These are phyloP conservation scores for Boletus edulis DNA, from an alignment of 768 basidiomycete genomes.

Conservation along the genomic window DNA sequence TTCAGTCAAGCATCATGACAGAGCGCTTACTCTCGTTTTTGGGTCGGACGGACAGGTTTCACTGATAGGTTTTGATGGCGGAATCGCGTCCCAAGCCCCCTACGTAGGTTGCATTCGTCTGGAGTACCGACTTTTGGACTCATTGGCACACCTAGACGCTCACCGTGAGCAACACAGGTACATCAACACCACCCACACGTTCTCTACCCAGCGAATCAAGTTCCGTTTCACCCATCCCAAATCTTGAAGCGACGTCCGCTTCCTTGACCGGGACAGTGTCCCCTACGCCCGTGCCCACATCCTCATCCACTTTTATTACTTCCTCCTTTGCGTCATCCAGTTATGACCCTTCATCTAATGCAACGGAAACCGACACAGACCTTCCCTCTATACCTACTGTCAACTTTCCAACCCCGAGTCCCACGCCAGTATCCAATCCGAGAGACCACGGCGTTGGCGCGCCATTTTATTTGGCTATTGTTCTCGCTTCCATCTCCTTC, in stretches of 20 bases:
- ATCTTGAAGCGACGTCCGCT: conserved; percentile 20
- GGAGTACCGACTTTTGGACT: neutral
- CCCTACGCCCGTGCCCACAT: conserved; percentile 2
- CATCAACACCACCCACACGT: conserved; percentile 1
- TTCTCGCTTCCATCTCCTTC: conserved; percentile 45
- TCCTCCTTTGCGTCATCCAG: conserved; percentile 7
- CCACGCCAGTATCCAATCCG: conserved; percentile 20
- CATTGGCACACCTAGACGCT: conserved; percentile 10
- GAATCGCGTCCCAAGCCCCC: neutral
- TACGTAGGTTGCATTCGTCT: conserved; percentile 3
- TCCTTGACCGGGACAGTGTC: conserved; percentile 1
- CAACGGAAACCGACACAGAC: conserved; percentile 17
- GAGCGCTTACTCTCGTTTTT: conserved; percentile 25
- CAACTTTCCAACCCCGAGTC: conserved; percentile 22
- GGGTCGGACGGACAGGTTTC: conserved; percentile 29
- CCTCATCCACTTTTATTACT: neutral
- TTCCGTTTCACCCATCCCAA: conserved; percentile 11
- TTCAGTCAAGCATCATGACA: conserved; percentile 13
- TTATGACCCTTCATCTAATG: neutral
- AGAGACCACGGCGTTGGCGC: conserved; percentile 28
- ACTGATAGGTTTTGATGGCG: conserved; percentile 17
- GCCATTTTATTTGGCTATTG: conserved; percentile 50
- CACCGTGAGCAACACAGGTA: neutral
- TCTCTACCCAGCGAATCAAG: neutral
- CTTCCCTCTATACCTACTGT: conserved; percentile 24